These are phyloP conservation scores for Murraya koenigii DNA, from an alignment of 345 rosid species.

Conservation along the genomic window DNA sequence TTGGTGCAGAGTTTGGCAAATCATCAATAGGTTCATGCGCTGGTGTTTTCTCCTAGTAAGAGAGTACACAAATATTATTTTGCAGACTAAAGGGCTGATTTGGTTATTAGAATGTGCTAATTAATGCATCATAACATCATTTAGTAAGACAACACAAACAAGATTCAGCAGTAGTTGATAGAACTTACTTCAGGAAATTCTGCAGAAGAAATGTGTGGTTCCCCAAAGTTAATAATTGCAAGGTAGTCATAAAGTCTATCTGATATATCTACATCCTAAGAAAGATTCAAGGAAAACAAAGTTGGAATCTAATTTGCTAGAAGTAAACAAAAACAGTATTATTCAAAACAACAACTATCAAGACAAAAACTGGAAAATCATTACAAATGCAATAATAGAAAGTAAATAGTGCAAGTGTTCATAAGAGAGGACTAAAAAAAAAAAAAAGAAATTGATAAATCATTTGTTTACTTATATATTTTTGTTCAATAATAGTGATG, in stretches of 20 bases:
- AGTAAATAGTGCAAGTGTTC: background rate
- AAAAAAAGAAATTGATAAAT: background rate
- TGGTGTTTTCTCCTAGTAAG: conserved; percentile 38
- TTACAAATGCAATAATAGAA: background rate
- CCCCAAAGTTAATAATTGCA: conserved; percentile 43
- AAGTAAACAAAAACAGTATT: background rate
- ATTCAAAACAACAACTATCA: background rate
- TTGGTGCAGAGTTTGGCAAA: conserved; percentile 25
- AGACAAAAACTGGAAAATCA: background rate
- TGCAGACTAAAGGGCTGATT: background rate
- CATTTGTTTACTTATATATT: background rate
- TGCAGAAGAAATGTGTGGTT: conserved; percentile 29
- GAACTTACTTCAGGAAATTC: conserved; percentile 52
- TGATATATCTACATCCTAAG: conserved; percentile 67
- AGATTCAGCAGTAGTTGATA: conserved; percentile 14
- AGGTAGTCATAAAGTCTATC: conserved; percentile 55
- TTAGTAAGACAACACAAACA: conserved; percentile 3
- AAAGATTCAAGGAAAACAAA: conserved; percentile 20
- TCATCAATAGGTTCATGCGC: conserved; percentile 33
- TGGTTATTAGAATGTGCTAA: background rate
- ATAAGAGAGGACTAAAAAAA: background rate
- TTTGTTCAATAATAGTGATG: background rate
- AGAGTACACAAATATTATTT: conserved; percentile 8
- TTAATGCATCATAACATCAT: background rate
- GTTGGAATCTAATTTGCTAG: background rate